A percentile compares a stretch with the other conserved stretches of the same genome.
phyloP scores from a whole-genome alignment of 1,284 basidiomycete genomes.

The Naganishia sp. region DNA sequence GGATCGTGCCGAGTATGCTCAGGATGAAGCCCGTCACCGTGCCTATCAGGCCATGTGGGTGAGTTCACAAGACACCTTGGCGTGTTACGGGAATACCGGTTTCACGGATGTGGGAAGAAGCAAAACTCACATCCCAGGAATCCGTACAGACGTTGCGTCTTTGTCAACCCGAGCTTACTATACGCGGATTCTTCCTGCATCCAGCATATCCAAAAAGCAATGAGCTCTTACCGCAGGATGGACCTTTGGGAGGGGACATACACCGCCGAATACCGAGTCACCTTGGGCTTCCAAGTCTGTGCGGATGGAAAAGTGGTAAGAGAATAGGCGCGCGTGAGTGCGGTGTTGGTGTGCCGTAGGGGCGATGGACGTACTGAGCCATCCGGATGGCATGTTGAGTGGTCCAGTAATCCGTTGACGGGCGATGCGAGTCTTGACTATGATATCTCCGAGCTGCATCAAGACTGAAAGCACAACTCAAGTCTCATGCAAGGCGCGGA shows the following conservation, averaged over 20 bases:
- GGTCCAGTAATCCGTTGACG: too few relatives aligned
- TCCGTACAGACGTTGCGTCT: conserved; percentile 77
- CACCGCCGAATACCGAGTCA: conserved; percentile 50
- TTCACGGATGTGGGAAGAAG: not conserved
- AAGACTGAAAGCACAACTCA: too few relatives aligned
- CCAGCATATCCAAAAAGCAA: not conserved
- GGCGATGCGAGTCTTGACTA: too few relatives aligned
- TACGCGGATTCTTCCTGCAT: conserved; percentile 71
- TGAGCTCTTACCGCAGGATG: not conserved
- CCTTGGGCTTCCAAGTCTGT: conserved; percentile 72
- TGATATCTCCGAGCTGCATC: too few relatives aligned
- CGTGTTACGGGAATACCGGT: too few relatives aligned
- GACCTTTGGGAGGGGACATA: conserved; percentile 31
- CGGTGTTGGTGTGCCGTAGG: too few relatives aligned
- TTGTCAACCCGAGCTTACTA: conserved; percentile 71
- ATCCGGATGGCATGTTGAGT: conserved; percentile 41
- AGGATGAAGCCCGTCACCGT: conserved; percentile 71
- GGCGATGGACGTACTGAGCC: conserved; percentile 30
- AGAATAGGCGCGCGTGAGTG: conserved; percentile 51
- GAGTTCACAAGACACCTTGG: too few relatives aligned
- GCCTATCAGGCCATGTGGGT: conserved; percentile 52
- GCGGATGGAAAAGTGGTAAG: conserved; percentile 62
- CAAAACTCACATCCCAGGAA: conserved; percentile 70
- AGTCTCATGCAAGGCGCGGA: too few relatives aligned
- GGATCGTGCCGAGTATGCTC: conserved; percentile 75